Evolutionary conservation across 148 eudicot species (phyloP).

Genomic region (Cornus suecica): DNA sequence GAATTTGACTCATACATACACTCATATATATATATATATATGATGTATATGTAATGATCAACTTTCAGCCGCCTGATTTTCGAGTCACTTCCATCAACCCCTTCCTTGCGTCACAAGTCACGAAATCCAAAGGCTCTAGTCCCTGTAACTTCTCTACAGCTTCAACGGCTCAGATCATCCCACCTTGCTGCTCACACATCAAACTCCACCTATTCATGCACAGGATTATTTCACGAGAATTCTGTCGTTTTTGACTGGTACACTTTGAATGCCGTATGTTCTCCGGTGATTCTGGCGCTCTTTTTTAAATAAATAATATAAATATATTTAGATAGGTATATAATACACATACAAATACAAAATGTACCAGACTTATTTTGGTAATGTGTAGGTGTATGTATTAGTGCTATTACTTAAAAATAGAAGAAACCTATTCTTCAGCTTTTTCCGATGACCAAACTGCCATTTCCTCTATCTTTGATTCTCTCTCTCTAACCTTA

Average conservation of each 20-base stretch:
- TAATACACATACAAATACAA: neutral
- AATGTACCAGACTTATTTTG: neutral
- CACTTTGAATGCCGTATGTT: neutral
- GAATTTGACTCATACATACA: neutral
- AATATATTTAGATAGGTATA: neutral
- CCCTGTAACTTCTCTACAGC: too few species aligned
- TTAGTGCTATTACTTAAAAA: neutral
- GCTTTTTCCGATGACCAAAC: slow-evolving; percentile 9
- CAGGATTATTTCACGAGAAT: neutral
- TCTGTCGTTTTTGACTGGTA: neutral
- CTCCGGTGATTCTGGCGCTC: slow-evolving; percentile 2
- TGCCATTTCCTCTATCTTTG: neutral
- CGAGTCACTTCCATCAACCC: neutral
- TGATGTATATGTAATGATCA: too few species aligned
- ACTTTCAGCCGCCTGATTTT: neutral
- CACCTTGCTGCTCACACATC: too few species aligned
- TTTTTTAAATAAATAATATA: neutral
- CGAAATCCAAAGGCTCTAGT: neutral
- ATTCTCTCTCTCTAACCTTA: neutral
- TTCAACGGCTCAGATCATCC: too few species aligned
- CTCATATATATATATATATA: too few species aligned
- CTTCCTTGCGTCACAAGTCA: neutral
- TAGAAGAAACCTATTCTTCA: neutral
- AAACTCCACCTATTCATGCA: neutral
- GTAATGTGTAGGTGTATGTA: neutral